Evolutionary conservation across 192 early-diverging fungal genomes (phyloP).

Genomic region (Kappamyces sp.): DNA sequence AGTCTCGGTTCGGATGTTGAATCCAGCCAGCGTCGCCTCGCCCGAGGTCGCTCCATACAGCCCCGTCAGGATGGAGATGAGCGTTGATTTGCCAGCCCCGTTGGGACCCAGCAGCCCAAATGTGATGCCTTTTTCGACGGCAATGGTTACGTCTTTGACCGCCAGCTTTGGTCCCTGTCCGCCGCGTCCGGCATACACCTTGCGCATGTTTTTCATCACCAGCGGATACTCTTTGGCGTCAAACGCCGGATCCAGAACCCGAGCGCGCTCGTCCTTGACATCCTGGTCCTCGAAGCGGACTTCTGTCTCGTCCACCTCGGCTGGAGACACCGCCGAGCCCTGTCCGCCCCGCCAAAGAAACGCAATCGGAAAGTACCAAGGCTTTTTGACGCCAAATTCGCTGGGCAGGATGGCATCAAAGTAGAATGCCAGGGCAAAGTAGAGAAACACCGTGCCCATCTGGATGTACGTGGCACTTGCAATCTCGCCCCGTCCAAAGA

Average conservation of each 20-base stretch:
- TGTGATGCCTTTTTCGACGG: slow-evolving; percentile 37
- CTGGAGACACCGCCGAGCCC: not conserved
- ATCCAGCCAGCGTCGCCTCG: slow-evolving; percentile 53
- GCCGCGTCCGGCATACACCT: slow-evolving; percentile 42
- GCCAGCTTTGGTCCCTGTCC: slow-evolving; percentile 36
- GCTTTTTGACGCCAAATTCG: slow-evolving; percentile 59
- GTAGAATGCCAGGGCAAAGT: slow-evolving; percentile 39
- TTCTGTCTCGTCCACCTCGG: slow-evolving; percentile 16
- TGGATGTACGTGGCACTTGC: slow-evolving; percentile 48
- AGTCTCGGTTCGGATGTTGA: slow-evolving; percentile 48
- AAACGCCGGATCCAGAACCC: slow-evolving; percentile 30
- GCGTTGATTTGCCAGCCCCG: slow-evolving; percentile 70
- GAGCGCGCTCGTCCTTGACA: slow-evolving; percentile 50
- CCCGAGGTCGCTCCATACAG: slow-evolving; percentile 57
- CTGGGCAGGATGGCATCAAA: slow-evolving; percentile 45
- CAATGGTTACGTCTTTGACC: slow-evolving; percentile 60
- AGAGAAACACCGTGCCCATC: slow-evolving; percentile 41
- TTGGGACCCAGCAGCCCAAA: slow-evolving; percentile 63
- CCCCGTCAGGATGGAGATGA: slow-evolving; percentile 69
- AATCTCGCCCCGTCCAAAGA: slow-evolving; percentile 42
- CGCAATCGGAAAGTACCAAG: slow-evolving; percentile 58
- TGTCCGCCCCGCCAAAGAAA: slow-evolving; percentile 7
- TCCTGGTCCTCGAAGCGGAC: slow-evolving; percentile 47
- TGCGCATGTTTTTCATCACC: slow-evolving; percentile 57
- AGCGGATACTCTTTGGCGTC: slow-evolving; percentile 36